These are phyloP conservation scores for Pelargonium cotyledonis DNA, from an alignment of 441 rosid genomes.

Conservation along the genomic window DNA sequence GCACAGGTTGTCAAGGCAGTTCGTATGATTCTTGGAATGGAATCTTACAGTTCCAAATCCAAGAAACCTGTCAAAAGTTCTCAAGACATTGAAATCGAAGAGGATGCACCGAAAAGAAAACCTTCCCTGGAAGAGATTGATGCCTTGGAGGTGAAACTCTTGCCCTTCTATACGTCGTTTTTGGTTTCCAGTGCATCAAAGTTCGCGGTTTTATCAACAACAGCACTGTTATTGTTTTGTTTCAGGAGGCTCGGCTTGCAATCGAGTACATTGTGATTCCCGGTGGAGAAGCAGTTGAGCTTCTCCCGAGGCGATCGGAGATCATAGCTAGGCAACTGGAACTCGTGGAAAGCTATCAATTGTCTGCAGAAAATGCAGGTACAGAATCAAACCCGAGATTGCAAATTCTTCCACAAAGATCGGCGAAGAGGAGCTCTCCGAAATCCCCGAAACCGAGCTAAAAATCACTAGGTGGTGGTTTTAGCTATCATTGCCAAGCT, in stretches of 20 bases:
- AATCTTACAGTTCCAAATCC: conserved; percentile 43
- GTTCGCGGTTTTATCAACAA: background rate
- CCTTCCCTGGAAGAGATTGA: conserved; percentile 94
- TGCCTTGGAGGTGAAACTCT: conserved; percentile 74
- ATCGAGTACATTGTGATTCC: conserved; percentile 94
- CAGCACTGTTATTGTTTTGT: conserved; percentile 14
- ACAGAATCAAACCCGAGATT: conserved; percentile 68
- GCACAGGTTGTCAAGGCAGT: conserved; percentile 96
- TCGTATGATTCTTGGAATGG: conserved; percentile 74
- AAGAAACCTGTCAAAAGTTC: conserved; percentile 33
- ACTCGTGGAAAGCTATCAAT: conserved; percentile 82
- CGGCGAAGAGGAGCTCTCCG: conserved; percentile 38
- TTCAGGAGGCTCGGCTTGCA: conserved; percentile 83
- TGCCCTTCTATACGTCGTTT: conserved; percentile 5
- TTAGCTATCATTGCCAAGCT: conserved; percentile 45
- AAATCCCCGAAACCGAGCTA: conserved; percentile 17
- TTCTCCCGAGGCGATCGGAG: conserved; percentile 80
- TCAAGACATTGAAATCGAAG: conserved; percentile 62
- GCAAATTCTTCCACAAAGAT: conserved; percentile 77
- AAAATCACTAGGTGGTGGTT: conserved; percentile 24
- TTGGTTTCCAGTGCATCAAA: background rate
- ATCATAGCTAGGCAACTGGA: conserved; percentile 77
- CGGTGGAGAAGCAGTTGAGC: conserved; percentile 93
- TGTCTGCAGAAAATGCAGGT: conserved; percentile 80
- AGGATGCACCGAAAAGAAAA: conserved; percentile 73